Conservation (phyloP, 2,329 filamentous ascomycete genomes). For the Tolypocladium capitatum region DNA sequence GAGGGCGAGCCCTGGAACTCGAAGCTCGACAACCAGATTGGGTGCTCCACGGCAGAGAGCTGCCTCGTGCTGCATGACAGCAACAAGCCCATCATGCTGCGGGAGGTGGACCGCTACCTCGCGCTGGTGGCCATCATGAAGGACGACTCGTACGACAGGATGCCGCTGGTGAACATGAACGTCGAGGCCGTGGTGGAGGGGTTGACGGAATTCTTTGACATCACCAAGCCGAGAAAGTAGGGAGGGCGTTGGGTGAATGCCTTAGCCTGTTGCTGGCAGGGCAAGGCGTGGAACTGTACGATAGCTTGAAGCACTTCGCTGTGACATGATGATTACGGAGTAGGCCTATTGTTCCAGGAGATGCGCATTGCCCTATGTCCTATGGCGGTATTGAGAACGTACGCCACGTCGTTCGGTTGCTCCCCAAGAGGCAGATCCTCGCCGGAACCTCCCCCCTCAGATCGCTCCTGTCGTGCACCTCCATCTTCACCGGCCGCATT, state of each 20-base stretch:
- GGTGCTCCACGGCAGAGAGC: slow-evolving; percentile 53
- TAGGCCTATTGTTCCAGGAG: not conserved
- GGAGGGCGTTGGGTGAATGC: not conserved
- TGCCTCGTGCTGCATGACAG: slow-evolving; percentile 53
- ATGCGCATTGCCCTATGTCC: not conserved
- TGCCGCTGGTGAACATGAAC: slow-evolving; percentile 77
- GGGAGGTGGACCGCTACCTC: slow-evolving; percentile 61
- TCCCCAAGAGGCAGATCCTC: slow-evolving; percentile 36
- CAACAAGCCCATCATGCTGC: slow-evolving; percentile 50
- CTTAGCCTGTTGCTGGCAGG: not conserved
- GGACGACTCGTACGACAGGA: slow-evolving; percentile 71
- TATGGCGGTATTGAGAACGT: slow-evolving; percentile 27
- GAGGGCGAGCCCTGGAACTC: slow-evolving; percentile 49
- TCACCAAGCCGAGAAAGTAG: slow-evolving; percentile 44
- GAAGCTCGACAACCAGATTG: slow-evolving; percentile 51
- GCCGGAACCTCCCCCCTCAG: slow-evolving; percentile 33
- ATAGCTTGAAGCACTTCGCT: not conserved
- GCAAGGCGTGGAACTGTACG: not conserved
- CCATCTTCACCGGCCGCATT: slow-evolving; percentile 33
- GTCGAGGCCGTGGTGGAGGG: slow-evolving; percentile 71
- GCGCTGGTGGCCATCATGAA: slow-evolving; percentile 79
- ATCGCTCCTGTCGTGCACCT: slow-evolving; percentile 31
- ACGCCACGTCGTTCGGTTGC: slow-evolving; percentile 31
- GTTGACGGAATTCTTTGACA: slow-evolving; percentile 65
- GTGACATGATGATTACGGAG: not conserved